Evolutionary conservation across 495 filamentous ascomycete species (phyloP).

Genomic region (Neohortaea acidophila): DNA sequence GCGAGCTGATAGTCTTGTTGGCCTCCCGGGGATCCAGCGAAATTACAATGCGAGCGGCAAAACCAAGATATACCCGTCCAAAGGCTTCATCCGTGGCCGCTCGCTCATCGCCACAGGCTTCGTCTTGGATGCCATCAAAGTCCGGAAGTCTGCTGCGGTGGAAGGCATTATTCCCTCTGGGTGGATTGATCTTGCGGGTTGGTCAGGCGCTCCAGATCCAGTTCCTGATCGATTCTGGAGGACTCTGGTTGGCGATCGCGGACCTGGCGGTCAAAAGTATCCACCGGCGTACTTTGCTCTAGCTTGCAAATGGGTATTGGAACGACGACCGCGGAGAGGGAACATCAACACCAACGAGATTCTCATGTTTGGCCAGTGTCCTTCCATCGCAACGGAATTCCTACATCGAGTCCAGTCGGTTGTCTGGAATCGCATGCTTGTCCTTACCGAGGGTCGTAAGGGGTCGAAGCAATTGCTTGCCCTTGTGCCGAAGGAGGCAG

Average conservation of each 20-base stretch:
- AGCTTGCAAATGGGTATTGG: not conserved
- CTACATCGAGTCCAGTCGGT: conserved; percentile 9
- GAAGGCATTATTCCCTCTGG: conserved; percentile 7
- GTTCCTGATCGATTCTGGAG: conserved; percentile 12
- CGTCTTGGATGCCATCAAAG: too few species aligned
- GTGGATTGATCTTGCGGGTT: conserved; percentile 4
- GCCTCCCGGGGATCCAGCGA: too few species aligned
- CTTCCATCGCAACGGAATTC: conserved; percentile 6
- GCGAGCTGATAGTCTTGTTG: too few species aligned
- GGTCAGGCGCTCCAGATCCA: conserved; percentile 1
- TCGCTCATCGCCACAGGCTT: too few species aligned
- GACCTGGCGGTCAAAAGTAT: not conserved
- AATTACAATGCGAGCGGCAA: too few species aligned
- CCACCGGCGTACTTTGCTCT: not conserved
- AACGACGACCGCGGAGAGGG: conserved; percentile 10
- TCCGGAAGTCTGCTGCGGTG: too few species aligned
- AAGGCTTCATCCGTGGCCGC: too few species aligned
- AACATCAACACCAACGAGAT: conserved; percentile 26
- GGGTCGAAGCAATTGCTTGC: conserved; percentile 5
- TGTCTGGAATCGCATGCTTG: conserved; percentile 9
- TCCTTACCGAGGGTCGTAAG: not conserved
- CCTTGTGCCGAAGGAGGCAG: conserved; percentile 4
- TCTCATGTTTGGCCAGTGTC: conserved; percentile 18
- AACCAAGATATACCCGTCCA: too few species aligned
- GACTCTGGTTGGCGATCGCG: conserved; percentile 8